These are phyloP conservation scores for Skeletonema grethae DNA, from an alignment of 108 stramenopile genomes.

Conservation along the genomic window DNA sequence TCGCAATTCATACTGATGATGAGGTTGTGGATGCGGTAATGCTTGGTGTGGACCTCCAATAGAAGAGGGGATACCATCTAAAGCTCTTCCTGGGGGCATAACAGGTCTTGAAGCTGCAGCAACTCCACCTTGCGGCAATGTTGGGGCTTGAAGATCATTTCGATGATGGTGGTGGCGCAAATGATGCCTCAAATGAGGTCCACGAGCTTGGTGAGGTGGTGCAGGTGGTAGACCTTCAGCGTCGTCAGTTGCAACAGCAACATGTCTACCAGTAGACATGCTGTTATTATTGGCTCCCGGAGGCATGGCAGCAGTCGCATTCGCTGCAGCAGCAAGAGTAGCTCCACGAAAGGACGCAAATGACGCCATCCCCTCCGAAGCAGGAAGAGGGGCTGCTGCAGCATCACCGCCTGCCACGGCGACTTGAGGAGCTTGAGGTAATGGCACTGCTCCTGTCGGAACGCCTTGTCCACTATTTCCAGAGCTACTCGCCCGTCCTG, in stretches of 20 bases:
- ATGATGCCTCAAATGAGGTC: slow-evolving; percentile 39
- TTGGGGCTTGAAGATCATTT: not conserved
- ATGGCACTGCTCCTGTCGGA: not conserved
- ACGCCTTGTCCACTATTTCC: slow-evolving; percentile 4
- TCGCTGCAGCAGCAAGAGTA: not conserved
- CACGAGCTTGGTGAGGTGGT: slow-evolving; percentile 16
- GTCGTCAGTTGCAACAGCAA: slow-evolving; percentile 33
- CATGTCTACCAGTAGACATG: slow-evolving; percentile 11
- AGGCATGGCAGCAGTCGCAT: slow-evolving; percentile 23
- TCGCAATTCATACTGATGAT: slow-evolving; percentile 11
- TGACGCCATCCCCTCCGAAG: slow-evolving; percentile 6
- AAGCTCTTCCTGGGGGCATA: not conserved
- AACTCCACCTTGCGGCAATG: slow-evolving; percentile 6
- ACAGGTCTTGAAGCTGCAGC: slow-evolving; percentile 2
- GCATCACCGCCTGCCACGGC: not conserved
- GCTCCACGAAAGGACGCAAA: slow-evolving; percentile 32
- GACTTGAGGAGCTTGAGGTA: not conserved
- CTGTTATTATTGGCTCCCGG: slow-evolving; percentile 1
- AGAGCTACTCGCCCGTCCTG: slow-evolving; percentile 3
- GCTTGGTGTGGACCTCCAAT: slow-evolving; percentile 12
- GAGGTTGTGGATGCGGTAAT: not conserved
- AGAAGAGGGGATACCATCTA: slow-evolving; percentile 16
- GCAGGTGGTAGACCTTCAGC: slow-evolving; percentile 17
- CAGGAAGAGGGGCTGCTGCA: not conserved
- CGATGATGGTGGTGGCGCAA: slow-evolving; percentile 17